Percentiles rank a stretch among this genome's conserved stretches.
Conservation (phyloP, 2,329 filamentous ascomycete genomes). For the Penicillium oxalicum region DNA sequence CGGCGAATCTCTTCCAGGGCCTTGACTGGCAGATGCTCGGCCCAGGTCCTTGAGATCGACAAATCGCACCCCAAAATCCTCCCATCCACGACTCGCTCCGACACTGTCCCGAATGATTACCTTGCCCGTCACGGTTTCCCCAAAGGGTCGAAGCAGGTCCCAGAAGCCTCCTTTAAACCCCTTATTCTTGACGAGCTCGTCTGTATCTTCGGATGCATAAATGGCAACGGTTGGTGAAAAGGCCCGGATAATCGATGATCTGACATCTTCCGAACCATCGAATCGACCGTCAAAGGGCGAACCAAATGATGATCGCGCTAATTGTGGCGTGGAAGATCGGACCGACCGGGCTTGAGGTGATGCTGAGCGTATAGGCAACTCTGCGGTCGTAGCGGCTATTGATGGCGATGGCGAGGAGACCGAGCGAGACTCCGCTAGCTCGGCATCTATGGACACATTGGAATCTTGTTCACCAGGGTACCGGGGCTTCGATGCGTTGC, state of each 20-base stretch:
- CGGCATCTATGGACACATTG: constrained; percentile 38
- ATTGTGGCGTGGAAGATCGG: constrained; percentile 48
- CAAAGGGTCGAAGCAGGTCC: constrained; percentile 83
- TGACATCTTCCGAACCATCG: constrained; percentile 50
- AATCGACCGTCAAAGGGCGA: constrained; percentile 49
- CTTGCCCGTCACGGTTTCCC: constrained; percentile 79
- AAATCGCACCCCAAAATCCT: constrained; percentile 88
- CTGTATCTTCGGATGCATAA: constrained; percentile 78
- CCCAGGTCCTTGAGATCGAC: constrained; percentile 54
- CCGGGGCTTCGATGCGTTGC: constrained; percentile 56
- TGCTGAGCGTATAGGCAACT: constrained; percentile 60
- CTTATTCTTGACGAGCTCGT: constrained; percentile 72
- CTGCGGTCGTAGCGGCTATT: constrained; percentile 57
- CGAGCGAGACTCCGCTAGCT: constrained; percentile 48
- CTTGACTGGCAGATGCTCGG: constrained; percentile 31
- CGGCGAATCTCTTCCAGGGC: constrained; percentile 33
- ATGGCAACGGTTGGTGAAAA: constrained; percentile 88
- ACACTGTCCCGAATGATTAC: constrained; percentile 86
- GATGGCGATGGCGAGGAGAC: constrained; percentile 52
- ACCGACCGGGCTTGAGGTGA: constrained; percentile 60
- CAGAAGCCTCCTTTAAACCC: constrained; percentile 77
- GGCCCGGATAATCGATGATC: constrained; percentile 67
- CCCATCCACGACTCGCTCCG: constrained; percentile 73
- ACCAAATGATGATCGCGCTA: constrained; percentile 43
- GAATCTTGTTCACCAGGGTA: constrained; percentile 47